Evolutionary conservation across 2,329 filamentous ascomycete species (phyloP).

Genomic region (Aspergillus arachidicola): DNA sequence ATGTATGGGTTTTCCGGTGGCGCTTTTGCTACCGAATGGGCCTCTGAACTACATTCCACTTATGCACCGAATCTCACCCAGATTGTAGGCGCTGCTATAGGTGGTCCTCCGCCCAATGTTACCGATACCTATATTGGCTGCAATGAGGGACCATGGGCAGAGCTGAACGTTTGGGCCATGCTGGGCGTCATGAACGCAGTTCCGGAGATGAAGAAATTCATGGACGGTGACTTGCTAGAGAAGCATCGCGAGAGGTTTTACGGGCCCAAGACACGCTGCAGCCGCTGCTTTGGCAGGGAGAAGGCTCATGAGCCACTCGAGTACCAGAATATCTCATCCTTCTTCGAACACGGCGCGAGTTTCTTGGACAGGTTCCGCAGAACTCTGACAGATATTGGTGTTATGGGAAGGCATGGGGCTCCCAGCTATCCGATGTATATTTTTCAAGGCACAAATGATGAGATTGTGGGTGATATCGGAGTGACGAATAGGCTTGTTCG

Average conservation of each 20-base stretch:
- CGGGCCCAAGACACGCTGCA: neutral
- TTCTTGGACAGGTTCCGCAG: slow-evolving; percentile 8
- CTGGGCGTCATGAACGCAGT: slow-evolving; percentile 16
- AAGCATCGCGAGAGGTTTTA: neutral
- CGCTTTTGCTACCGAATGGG: slow-evolving; percentile 11
- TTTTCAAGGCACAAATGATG: slow-evolving; percentile 1
- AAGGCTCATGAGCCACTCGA: neutral
- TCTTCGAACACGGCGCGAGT: slow-evolving; percentile 4
- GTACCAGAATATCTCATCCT: neutral
- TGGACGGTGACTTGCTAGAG: slow-evolving; percentile 1
- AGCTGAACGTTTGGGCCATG: slow-evolving; percentile 12
- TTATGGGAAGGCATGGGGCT: neutral
- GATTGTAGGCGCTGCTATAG: slow-evolving; percentile 7
- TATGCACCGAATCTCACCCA: slow-evolving; percentile 8
- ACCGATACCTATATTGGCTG: slow-evolving; percentile 5
- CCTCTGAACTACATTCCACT: slow-evolving; percentile 3
- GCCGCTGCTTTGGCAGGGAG: neutral
- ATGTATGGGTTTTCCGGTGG: slow-evolving; percentile 9
- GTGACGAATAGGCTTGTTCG: neutral
- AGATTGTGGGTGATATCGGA: neutral
- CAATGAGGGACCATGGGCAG: neutral
- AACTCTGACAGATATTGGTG: neutral
- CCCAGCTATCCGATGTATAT: slow-evolving; percentile 4
- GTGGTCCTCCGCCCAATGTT: slow-evolving; percentile 9
- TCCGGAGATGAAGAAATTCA: slow-evolving; percentile 9